phyloP scores from a whole-genome alignment of 2,329 filamentous ascomycete genomes.

The Diaporthe caulivora region DNA sequence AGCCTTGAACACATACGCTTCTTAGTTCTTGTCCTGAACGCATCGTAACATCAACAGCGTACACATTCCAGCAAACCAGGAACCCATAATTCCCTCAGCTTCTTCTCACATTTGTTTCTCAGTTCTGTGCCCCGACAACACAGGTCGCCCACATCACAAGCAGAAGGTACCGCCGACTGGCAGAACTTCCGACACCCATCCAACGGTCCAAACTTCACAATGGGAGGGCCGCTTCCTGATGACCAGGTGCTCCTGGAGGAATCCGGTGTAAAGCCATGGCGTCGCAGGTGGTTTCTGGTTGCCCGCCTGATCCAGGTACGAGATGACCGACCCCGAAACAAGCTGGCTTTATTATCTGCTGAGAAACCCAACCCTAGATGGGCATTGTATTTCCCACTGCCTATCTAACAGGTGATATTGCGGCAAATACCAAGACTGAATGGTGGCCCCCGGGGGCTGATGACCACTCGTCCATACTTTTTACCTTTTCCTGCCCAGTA shows the following conservation, averaged over 20 bases:
- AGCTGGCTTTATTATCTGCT: slow-evolving; percentile 6
- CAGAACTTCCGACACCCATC: too few species aligned
- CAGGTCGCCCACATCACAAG: not conserved
- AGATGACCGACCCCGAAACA: not conserved
- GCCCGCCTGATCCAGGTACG: not conserved
- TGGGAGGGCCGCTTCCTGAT: not conserved
- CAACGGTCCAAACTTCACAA: too few species aligned
- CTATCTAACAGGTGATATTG: not conserved
- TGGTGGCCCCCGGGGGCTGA: not conserved
- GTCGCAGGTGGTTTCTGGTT: not conserved
- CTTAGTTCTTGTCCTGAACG: too few species aligned
- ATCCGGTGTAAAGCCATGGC: not conserved
- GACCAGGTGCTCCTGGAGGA: not conserved
- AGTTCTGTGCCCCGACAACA: too few species aligned
- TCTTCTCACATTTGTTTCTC: not conserved
- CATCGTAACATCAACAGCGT: not conserved
- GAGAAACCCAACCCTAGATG: not conserved
- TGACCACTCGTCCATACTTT: not conserved
- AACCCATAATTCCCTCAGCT: too few species aligned
- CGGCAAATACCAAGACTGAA: rapidly evolving
- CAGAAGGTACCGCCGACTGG: not conserved
- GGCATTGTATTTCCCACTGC: not conserved
- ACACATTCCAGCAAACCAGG: not conserved
- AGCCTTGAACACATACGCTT: not conserved
- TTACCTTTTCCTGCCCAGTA: not conserved